Evolutionary conservation across 2,329 filamentous ascomycete genomes (phyloP), one percentile per base, ranked within the genome.

Genomic region (Clarireedia homoeocarpa): DNA sequence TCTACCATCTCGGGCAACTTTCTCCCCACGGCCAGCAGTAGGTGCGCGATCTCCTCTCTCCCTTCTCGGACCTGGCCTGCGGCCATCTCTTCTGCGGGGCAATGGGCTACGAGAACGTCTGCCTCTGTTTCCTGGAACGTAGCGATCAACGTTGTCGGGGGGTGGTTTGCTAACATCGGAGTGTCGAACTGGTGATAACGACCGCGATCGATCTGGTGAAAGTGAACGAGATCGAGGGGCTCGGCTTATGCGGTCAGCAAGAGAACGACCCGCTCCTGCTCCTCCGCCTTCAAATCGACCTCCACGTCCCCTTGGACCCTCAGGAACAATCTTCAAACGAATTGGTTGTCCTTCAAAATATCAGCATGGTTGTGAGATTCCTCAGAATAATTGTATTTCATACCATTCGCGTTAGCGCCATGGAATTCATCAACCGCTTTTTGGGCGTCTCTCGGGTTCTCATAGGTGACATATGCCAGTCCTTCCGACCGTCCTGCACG

Each of bases 401-500:
- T 75, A 79, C 86, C 87, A 65, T 94, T 91, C 56, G 91, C 91
- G 69, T 96, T 96, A 61, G 91, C 91, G 55, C 89, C 89, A 68
- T 96, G 86, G 67, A 87, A 96, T 65, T 96, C 86, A 53, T 77
- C 78, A 55, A 96, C 80, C 2, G 91, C 91, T 47, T 81, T 77
- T 64, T 79, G 75, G 9, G 91, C 91, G 70, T 96, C 88, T 48
- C 82, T 78, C 50, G 80, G 74, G 55, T 75, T 77, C 63, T 85
- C 80, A 72, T 95, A 96, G 7, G 86, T 91, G 49, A 96, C 87
- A 66, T 83, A 94, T 6, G 91, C 91, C 39, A 86, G 79, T 55
- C 91, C 91, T 66, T 91, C 86, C 2, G 90, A 95, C 66, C 91
- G 88, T 56, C 91, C 91, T 58, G 89, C 88, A 64, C 91, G 86